A percentile compares a stretch with the other conserved stretches of the same genome.
Evolutionary conservation across 768 basidiomycete species (phyloP).

Genomic region (Tulasnella calospora): DNA sequence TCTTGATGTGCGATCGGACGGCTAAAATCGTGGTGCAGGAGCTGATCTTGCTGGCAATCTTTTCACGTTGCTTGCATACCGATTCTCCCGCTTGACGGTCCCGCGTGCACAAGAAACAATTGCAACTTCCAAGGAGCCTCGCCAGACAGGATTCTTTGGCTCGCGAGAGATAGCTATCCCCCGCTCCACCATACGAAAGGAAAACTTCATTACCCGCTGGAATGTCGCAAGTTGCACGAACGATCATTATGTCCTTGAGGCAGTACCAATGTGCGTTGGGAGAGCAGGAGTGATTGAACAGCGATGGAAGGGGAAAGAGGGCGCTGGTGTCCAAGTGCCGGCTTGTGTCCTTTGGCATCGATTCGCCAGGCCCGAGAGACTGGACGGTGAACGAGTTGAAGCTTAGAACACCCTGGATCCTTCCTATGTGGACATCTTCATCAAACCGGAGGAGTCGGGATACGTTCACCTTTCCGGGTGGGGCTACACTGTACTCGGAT

Average conservation of each 20-base stretch:
- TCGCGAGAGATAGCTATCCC: not conserved
- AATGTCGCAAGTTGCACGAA: conserved; percentile 33
- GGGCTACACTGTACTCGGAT: not conserved
- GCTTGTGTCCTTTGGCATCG: not conserved
- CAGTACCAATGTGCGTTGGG: conserved; percentile 31
- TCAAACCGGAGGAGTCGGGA: not conserved
- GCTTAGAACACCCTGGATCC: conserved; percentile 31
- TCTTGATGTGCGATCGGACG: not conserved
- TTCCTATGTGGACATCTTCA: conserved; percentile 31
- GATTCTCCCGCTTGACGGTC: conserved; percentile 14
- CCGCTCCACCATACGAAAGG: conserved; percentile 27
- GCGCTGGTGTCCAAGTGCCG: conserved; percentile 22
- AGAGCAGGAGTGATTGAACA: conserved; percentile 39
- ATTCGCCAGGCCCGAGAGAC: not conserved
- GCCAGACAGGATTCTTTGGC: not conserved
- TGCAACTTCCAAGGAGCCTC: not conserved
- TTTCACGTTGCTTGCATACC: not conserved
- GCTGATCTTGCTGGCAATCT: not conserved
- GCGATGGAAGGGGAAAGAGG: conserved; percentile 35
- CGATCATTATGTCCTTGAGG: conserved; percentile 35
- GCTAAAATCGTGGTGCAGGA: not conserved
- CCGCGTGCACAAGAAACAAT: conserved; percentile 8
- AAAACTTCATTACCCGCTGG: conserved; percentile 33
- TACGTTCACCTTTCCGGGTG: no score
- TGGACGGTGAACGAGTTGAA: conserved; percentile 31